Percentiles rank a stretch among this genome's conserved stretches.
phyloP scores from a whole-genome alignment of 129 eudicot species.

The Rutidosis leptorrhynchoides region DNA sequence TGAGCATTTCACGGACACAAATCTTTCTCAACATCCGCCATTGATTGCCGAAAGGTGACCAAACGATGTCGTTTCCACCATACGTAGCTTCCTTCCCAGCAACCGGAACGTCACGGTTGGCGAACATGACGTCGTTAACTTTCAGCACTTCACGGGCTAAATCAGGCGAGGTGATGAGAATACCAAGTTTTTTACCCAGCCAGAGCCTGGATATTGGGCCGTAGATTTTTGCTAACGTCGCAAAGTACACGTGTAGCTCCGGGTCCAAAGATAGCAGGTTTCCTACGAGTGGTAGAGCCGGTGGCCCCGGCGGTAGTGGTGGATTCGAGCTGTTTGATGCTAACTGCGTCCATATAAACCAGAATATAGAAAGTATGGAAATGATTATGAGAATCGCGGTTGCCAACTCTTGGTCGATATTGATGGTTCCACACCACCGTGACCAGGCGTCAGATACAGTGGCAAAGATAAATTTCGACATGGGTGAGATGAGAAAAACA shows the following conservation, averaged over 20 bases:
- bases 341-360: slow-evolving; percentile 18
- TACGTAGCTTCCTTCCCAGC: slow-evolving; percentile 41
- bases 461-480: not conserved
- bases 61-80: slow-evolving; percentile 45
- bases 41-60: slow-evolving; percentile 44
- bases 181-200: slow-evolving; percentile 49
- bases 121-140: slow-evolving; percentile 46
- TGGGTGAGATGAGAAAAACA: not conserved
- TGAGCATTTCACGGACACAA: slow-evolving; percentile 52
- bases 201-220: slow-evolving; percentile 54
- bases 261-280: slow-evolving; percentile 57
- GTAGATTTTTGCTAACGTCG: slow-evolving; percentile 34
- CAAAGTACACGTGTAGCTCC: slow-evolving; percentile 55
- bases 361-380: not conserved
- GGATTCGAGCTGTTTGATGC: slow-evolving; percentile 10
- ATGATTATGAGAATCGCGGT: not conserved
- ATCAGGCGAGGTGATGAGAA: slow-evolving; percentile 49
- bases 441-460: slow-evolving; percentile 17
- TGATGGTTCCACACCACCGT: slow-evolving; percentile 18
- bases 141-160: slow-evolving; percentile 59
- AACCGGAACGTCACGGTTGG: slow-evolving; percentile 48
- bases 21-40: slow-evolving; percentile 59
- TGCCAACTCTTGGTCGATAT: not conserved
- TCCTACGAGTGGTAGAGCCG: slow-evolving; percentile 47
- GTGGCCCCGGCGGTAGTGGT: slow-evolving; percentile 51